Percentiles rank a stretch among this genome's conserved stretches.
phyloP scores from a whole-genome alignment of 441 rosid species.

The Populus tomentosa region DNA sequence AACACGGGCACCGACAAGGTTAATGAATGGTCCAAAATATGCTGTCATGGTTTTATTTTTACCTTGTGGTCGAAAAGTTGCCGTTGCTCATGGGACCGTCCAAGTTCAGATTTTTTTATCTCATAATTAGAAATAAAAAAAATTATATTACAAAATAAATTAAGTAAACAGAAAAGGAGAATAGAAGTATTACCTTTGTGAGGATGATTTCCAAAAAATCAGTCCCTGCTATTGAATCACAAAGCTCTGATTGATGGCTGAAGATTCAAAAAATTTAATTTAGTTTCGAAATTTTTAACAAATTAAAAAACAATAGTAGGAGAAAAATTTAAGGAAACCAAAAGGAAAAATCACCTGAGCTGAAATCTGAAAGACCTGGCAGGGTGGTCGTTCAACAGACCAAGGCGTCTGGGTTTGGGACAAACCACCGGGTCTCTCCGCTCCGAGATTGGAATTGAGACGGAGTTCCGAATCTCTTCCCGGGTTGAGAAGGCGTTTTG shows the following conservation, averaged over 20 bases:
- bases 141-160: neutral
- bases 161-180: neutral
- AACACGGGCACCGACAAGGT: neutral
- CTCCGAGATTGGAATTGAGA: conserved; percentile 28
- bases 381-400: conserved; percentile 43
- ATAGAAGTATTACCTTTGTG: conserved; percentile 42
- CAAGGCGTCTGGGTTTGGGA: conserved; percentile 82
- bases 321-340: neutral
- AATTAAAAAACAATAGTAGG: neutral
- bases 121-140: neutral
- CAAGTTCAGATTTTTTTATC: neutral
- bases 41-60: conserved; percentile 52
- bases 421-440: conserved; percentile 56
- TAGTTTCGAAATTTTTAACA: neutral
- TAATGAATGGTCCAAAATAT: neutral
- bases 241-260: conserved; percentile 67
- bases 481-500: conserved; percentile 44
- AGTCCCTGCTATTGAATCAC: conserved; percentile 49
- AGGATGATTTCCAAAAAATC: conserved; percentile 75
- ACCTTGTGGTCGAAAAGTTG: conserved; percentile 9
- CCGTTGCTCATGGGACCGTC: neutral
- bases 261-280: conserved; percentile 14
- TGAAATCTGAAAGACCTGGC: conserved; percentile 61
- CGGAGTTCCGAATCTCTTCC: conserved; percentile 48
- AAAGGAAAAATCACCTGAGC: conserved; percentile 39